Evolutionary conservation across 1,284 basidiomycete genomes (phyloP).

Genomic region (Boletellus dicymbophilus): DNA sequence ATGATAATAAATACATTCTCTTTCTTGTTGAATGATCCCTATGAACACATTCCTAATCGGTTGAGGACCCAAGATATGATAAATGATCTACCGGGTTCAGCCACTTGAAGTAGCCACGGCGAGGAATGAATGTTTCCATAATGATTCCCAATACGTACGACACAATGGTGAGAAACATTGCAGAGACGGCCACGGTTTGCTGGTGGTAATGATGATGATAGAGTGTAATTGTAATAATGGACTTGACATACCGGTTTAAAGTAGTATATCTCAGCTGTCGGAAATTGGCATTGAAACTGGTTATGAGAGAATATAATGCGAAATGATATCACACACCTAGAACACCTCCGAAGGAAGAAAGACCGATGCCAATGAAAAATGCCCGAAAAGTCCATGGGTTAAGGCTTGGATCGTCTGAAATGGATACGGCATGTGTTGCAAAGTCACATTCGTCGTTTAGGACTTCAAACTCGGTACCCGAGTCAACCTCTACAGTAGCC

Average conservation of each 20-base stretch:
- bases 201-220: neutral
- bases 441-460: conserved; percentile 47
- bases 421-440: conserved; percentile 51
- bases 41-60: no score
- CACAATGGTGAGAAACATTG: conserved; percentile 52
- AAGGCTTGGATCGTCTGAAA: conserved; percentile 54
- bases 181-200: conserved; percentile 54
- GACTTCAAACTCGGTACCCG: conserved; percentile 27
- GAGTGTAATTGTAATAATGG: neutral
- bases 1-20: conserved; percentile 68
- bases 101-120: conserved; percentile 46
- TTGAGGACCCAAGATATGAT: conserved; percentile 6
- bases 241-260: conserved; percentile 50
- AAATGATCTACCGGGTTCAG: conserved; percentile 53
- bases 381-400: conserved; percentile 60
- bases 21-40: conserved; percentile 46
- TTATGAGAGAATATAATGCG: neutral
- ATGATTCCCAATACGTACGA: conserved; percentile 42
- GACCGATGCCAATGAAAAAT: conserved; percentile 57
- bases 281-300: no score
- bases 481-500: conserved; percentile 19
- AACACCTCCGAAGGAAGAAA: conserved; percentile 61
- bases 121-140: conserved; percentile 48
- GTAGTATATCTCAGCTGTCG: conserved; percentile 54
- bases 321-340: conserved; percentile 30